Conservation (phyloP, 2,329 filamentous ascomycete species). For the Cladophialophora chaetospira region DNA sequence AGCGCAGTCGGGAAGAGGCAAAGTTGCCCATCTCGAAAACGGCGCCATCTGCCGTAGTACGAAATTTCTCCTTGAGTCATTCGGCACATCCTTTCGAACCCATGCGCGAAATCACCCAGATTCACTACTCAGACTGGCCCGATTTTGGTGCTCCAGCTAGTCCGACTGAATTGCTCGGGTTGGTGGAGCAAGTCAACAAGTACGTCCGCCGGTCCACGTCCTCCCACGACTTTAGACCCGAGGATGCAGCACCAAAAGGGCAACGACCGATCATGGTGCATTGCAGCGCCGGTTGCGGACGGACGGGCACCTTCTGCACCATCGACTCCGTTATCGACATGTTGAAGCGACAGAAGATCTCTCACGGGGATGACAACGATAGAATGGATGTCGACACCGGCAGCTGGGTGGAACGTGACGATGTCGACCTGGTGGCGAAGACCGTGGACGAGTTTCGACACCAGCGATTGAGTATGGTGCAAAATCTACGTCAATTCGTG, state of each 20-base stretch:
- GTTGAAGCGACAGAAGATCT: slow-evolving; percentile 77
- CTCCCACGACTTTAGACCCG: slow-evolving; percentile 48
- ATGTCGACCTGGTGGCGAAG: slow-evolving; percentile 76
- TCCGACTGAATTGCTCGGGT: slow-evolving; percentile 78
- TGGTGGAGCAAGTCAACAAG: slow-evolving; percentile 84
- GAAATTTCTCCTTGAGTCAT: slow-evolving; percentile 84
- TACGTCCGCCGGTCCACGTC: slow-evolving; percentile 52
- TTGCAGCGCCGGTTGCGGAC: slow-evolving; percentile 92
- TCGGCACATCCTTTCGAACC: slow-evolving; percentile 75
- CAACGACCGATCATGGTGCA: slow-evolving; percentile 83
- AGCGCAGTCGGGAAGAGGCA: slow-evolving; percentile 33
- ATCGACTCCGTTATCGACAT: slow-evolving; percentile 96
- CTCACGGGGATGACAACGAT: slow-evolving; percentile 28
- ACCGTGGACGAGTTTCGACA: slow-evolving; percentile 88
- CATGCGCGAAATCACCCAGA: slow-evolving; percentile 87
- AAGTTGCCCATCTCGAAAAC: slow-evolving; percentile 46
- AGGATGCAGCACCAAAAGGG: slow-evolving; percentile 59
- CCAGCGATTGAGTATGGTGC: slow-evolving; percentile 94
- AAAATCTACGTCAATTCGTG: slow-evolving; percentile 89
- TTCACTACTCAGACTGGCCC: slow-evolving; percentile 96
- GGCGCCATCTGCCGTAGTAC: slow-evolving; percentile 74
- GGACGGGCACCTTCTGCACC: slow-evolving; percentile 94
- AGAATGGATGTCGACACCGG: slow-evolving; percentile 36
- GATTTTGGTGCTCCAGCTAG: slow-evolving; percentile 93
- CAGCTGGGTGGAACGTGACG: slow-evolving; percentile 69